phyloP scores from a whole-genome alignment of 805 yeast genomes.

The Zygosaccharomyces bailii region DNA sequence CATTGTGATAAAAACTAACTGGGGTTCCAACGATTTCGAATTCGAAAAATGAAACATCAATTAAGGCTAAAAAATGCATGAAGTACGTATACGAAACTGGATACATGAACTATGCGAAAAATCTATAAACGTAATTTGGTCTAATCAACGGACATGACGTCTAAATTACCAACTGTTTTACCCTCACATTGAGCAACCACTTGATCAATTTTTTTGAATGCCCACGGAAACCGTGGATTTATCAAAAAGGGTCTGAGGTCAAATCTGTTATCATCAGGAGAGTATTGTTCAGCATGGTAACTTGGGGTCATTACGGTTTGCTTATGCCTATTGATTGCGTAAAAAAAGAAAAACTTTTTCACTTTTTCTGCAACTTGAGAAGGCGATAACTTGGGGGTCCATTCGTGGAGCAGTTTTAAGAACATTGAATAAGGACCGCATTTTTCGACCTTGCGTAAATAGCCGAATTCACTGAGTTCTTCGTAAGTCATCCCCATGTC shows the following conservation, averaged over 20 bases:
- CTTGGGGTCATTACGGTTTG: constrained; percentile 97
- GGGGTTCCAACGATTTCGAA: constrained; percentile 32
- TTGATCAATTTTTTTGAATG: constrained; percentile 81
- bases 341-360: constrained; percentile 85
- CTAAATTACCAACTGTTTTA: constrained; percentile 22
- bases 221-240: constrained; percentile 85
- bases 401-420: constrained; percentile 79
- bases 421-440: constrained; percentile 98
- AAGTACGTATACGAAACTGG: neutral
- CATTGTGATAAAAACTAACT: constrained; percentile 38
- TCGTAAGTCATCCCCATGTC: constrained; percentile 99
- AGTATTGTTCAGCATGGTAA: constrained; percentile 96
- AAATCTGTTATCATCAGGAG: constrained; percentile 96
- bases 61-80: neutral
- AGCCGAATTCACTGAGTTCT: constrained; percentile 87
- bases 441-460: constrained; percentile 84
- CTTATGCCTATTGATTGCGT: constrained; percentile 94
- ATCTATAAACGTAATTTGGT: neutral
- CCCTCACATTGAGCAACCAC: constrained; percentile 59
- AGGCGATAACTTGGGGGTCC: constrained; percentile 85
- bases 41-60: neutral
- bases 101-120: constrained; percentile 2
- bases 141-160: constrained; percentile 34
- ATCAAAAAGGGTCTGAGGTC: constrained; percentile 95
- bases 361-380: constrained; percentile 88